Percentiles rank a stretch among this genome's conserved stretches.
phyloP scores from a whole-genome alignment of 805 yeast genomes.

The Scheffersomyces coipomensis region DNA sequence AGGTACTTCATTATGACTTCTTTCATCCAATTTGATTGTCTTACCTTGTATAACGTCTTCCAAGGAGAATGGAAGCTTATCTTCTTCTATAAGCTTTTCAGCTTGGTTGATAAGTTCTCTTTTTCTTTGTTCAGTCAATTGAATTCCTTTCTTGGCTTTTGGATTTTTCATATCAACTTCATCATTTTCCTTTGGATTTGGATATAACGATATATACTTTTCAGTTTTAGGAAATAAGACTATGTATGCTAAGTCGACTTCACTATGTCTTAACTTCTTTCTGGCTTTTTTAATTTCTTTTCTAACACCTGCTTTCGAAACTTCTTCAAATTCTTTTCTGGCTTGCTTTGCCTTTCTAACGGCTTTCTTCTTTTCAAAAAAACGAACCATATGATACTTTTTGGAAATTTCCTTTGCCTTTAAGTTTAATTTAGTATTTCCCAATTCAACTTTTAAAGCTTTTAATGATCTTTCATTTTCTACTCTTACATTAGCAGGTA shows the following conservation, averaged over 20 bases:
- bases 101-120: slow-evolving; percentile 48
- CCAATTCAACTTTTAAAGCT: slow-evolving; percentile 60
- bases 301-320: slow-evolving; percentile 28
- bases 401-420: slow-evolving; percentile 54
- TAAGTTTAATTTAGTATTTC: slow-evolving; percentile 41
- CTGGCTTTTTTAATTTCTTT: slow-evolving; percentile 44
- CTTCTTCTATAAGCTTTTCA: slow-evolving; percentile 49
- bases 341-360: slow-evolving; percentile 63
- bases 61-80: slow-evolving; percentile 51
- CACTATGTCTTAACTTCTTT: slow-evolving; percentile 53
- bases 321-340: slow-evolving; percentile 34
- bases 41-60: slow-evolving; percentile 46
- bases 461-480: slow-evolving; percentile 76
- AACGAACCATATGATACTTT: slow-evolving; percentile 90
- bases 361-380: slow-evolving; percentile 88
- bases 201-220: slow-evolving; percentile 79
- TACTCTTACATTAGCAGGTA: slow-evolving; percentile 63
- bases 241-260: slow-evolving; percentile 72
- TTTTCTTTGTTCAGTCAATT: slow-evolving; percentile 42
- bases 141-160: slow-evolving; percentile 41
- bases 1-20: slow-evolving; percentile 12
- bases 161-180: slow-evolving; percentile 19
- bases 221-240: slow-evolving; percentile 74
- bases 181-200: slow-evolving; percentile 35
- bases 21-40: slow-evolving; percentile 21